Percentiles rank a stretch among this genome's conserved stretches.
Evolutionary conservation across 73 alveolate species (phyloP).

Genomic region (Symbiodinium pilosum): DNA sequence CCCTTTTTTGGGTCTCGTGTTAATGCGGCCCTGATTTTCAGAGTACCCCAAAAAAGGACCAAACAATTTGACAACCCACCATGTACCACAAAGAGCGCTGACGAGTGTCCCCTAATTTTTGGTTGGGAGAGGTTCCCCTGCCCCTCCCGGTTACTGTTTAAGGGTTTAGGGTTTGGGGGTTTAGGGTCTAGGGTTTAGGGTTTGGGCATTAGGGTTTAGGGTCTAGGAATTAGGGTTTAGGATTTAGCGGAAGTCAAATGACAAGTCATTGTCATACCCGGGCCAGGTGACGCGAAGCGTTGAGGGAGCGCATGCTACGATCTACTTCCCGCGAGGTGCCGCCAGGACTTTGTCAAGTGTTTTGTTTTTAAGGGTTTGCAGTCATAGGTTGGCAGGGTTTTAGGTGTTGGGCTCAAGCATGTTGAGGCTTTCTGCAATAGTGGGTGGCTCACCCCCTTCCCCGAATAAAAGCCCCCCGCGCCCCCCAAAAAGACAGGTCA

Average conservation of each 20-base stretch:
- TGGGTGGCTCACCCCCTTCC: too few species aligned
- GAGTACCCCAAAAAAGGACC: too few species aligned
- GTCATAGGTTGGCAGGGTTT: too few species aligned
- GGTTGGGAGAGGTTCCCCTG: background rate
- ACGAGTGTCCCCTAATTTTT: too few species aligned
- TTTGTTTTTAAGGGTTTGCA: background rate
- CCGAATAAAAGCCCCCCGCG: too few species aligned
- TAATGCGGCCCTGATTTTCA: too few species aligned
- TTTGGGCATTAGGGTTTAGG: background rate
- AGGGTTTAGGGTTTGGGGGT: background rate
- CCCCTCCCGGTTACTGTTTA: background rate
- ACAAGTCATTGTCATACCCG: background rate
- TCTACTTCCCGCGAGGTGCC: constrained; percentile 13
- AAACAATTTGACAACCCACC: background rate
- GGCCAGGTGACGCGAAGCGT: background rate
- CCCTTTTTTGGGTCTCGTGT: too few species aligned
- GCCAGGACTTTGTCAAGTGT: background rate
- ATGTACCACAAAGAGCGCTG: background rate
- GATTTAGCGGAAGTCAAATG: background rate
- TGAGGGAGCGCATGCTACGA: constrained; percentile 24
- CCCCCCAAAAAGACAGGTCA: too few species aligned
- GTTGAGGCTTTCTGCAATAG: background rate
- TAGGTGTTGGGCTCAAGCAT: background rate
- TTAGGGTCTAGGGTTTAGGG: background rate
- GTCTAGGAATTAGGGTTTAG: background rate